Conservation (phyloP, 2,329 filamentous ascomycete species). For the Sporothrix euskadiensis region DNA sequence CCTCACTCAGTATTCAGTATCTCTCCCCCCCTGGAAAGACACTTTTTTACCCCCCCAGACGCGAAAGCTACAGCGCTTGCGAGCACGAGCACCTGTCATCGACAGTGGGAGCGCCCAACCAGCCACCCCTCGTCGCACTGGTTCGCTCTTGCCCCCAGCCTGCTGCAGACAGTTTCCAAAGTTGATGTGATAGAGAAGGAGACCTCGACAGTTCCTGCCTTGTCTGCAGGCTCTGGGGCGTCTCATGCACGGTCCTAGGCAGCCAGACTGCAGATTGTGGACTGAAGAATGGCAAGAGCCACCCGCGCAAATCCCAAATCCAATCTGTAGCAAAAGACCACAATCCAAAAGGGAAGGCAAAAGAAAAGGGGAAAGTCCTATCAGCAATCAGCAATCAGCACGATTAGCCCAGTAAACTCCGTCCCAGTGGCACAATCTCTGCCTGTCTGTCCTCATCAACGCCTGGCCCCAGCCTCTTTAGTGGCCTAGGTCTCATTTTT, state of each 20-base stretch:
- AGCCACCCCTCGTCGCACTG: neutral
- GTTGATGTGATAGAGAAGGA: neutral
- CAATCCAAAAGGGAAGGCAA: neutral
- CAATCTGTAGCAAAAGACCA: neutral
- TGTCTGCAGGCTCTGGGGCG: neutral
- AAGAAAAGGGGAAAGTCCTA: neutral
- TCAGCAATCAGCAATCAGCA: neutral
- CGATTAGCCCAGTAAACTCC: neutral
- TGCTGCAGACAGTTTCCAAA: neutral
- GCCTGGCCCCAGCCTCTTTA: constrained; percentile 15
- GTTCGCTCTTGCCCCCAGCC: neutral
- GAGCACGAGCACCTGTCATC: constrained; percentile 4
- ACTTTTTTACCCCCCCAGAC: neutral
- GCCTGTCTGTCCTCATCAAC: neutral
- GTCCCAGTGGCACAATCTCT: constrained; percentile 17
- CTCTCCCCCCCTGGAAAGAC: constrained; percentile 14
- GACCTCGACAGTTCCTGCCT: neutral
- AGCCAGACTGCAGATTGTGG: neutral
- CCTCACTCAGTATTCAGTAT: neutral
- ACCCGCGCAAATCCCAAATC: neutral
- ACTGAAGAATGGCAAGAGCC: neutral
- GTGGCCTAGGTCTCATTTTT: constrained; percentile 23
- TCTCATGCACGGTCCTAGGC: constrained; percentile 11
- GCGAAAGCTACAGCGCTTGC: constrained; percentile 16
- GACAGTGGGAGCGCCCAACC: constrained; percentile 19